Percentiles rank a stretch among this genome's conserved stretches.
These are phyloP conservation scores for Fusarium caatingaense DNA, from an alignment of 2,329 filamentous ascomycete genomes.

Conservation along the genomic window DNA sequence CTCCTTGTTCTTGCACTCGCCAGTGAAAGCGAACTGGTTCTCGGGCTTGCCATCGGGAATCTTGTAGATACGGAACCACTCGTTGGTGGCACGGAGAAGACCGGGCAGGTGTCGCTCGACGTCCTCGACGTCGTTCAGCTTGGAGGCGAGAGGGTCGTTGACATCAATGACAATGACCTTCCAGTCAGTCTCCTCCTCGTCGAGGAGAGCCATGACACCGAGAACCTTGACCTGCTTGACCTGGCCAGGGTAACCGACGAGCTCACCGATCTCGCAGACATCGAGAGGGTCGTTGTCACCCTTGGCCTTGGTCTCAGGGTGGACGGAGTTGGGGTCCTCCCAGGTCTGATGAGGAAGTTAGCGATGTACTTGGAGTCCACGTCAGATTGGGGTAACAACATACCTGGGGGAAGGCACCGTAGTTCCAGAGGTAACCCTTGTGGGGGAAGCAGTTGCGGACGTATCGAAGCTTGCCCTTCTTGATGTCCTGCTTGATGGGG, in stretches of 20 bases:
- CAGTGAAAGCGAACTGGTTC: conserved; percentile 99
- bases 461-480: conserved; percentile 99
- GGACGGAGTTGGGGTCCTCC: conserved; percentile 96
- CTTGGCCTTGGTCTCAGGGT: conserved; percentile 99
- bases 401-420: conserved; percentile 98
- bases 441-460: conserved; percentile 99
- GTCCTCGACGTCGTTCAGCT: conserved; percentile 98
- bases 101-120: conserved; percentile 98
- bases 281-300: conserved; percentile 99
- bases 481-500: conserved; percentile 99
- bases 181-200: conserved; percentile 99
- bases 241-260: conserved; percentile 94
- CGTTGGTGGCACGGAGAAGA: conserved; percentile 96
- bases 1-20: conserved; percentile 99
- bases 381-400: conserved; percentile 23
- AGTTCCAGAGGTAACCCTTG: conserved; percentile 99
- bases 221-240: conserved; percentile 99
- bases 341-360: conserved; percentile 75
- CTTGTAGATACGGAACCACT: conserved; percentile 99
- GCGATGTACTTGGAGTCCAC: conserved; percentile 8
- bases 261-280: conserved; percentile 99
- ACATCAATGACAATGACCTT: conserved; percentile 99
- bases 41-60: conserved; percentile 99
- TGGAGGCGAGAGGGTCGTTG: conserved; percentile 94
- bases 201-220: conserved; percentile 98